These are phyloP conservation scores for Ophiostoma triangulosporum DNA, from an alignment of 2,329 filamentous ascomycete genomes.

Conservation along the genomic window DNA sequence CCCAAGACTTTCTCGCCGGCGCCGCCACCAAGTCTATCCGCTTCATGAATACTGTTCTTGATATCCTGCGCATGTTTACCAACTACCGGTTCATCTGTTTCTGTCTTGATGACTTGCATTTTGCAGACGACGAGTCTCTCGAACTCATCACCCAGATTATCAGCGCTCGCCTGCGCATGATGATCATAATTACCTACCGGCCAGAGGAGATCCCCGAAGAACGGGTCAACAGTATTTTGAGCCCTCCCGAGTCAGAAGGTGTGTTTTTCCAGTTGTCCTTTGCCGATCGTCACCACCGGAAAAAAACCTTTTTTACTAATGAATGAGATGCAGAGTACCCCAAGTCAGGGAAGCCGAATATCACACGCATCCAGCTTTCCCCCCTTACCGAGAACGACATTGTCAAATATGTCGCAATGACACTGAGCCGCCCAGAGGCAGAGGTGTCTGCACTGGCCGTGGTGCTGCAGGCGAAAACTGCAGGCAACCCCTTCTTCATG, in stretches of 20 bases:
- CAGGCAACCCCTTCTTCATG: conserved; percentile 83
- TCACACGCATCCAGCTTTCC: conserved; percentile 57
- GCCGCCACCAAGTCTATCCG: conserved; percentile 52
- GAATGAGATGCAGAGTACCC: conserved; percentile 12
- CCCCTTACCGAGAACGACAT: conserved; percentile 71
- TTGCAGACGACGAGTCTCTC: conserved; percentile 75
- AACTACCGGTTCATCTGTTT: conserved; percentile 79
- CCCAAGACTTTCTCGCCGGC: conserved; percentile 47
- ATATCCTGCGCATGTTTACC: conserved; percentile 70
- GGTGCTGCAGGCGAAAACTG: conserved; percentile 78
- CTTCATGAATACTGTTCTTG: conserved; percentile 76
- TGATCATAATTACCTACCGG: conserved; percentile 65
- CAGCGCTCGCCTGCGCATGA: conserved; percentile 62
- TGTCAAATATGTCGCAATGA: conserved; percentile 67
- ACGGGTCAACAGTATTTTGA: conserved; percentile 39
- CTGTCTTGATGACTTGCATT: conserved; percentile 79
- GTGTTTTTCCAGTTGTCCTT: conserved; percentile 6
- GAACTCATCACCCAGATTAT: conserved; percentile 76
- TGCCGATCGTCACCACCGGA: neutral
- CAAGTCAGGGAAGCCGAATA: conserved; percentile 26
- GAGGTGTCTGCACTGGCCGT: conserved; percentile 66
- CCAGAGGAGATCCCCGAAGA: conserved; percentile 50
- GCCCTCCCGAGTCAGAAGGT: conserved; percentile 41
- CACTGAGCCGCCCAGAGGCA: conserved; percentile 59
- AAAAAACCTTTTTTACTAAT: neutral